A percentile compares a stretch with the other conserved stretches of the same genome.
phyloP scores from a whole-genome alignment of 1,284 basidiomycete species.

The Coniferiporia weirii region DNA sequence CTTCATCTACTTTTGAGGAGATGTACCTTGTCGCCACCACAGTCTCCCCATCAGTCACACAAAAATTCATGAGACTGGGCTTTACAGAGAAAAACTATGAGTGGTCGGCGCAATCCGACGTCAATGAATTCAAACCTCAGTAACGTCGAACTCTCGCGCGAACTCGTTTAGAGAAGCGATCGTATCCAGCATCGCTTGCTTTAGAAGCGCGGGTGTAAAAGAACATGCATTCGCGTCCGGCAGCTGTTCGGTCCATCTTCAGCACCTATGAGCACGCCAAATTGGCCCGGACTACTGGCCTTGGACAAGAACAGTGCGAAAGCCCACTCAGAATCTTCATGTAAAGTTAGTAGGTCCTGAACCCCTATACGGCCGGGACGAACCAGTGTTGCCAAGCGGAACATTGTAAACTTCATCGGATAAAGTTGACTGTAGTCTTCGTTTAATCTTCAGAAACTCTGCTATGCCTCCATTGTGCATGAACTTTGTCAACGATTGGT shows the following conservation, averaged over 20 bases:
- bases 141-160: constrained; percentile 69
- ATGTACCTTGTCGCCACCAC: constrained; percentile 95
- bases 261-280: not conserved
- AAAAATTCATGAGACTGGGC: constrained; percentile 95
- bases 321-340: constrained; percentile 87
- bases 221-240: constrained; percentile 70
- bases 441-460: constrained; percentile 77
- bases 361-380: constrained; percentile 19
- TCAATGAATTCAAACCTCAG: constrained; percentile 42
- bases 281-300: constrained; percentile 33
- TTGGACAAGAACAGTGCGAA: constrained; percentile 89
- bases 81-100: constrained; percentile 29
- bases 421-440: constrained; percentile 68
- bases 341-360: constrained; percentile 1
- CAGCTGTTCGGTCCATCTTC: constrained; percentile 44
- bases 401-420: constrained; percentile 81
- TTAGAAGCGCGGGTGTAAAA: constrained; percentile 60
- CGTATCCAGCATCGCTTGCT: constrained; percentile 82
- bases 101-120: not conserved
- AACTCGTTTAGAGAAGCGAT: constrained; percentile 75
- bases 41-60: constrained; percentile 89
- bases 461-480: constrained; percentile 95
- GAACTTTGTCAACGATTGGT: constrained; percentile 47
- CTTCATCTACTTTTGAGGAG: constrained; percentile 86
- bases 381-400: constrained; percentile 89